phyloP scores from a whole-genome alignment of 2,329 filamentous ascomycete species.

The Pyrenophora tritici-repentis region DNA sequence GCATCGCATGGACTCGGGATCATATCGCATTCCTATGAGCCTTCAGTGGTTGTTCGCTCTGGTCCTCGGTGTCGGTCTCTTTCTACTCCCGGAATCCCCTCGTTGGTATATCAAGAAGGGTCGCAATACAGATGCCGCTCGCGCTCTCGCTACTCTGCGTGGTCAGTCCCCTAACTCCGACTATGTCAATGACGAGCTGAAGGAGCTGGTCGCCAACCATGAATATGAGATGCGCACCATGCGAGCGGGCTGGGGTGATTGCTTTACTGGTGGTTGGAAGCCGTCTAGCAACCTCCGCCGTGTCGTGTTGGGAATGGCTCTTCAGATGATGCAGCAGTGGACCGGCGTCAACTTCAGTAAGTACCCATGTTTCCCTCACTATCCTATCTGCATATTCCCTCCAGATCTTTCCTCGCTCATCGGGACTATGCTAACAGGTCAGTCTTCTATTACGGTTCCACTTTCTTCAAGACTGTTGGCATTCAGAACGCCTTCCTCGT shows the following conservation, averaged over 20 bases:
- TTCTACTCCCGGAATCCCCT: slow-evolving; percentile 82
- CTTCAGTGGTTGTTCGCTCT: slow-evolving; percentile 82
- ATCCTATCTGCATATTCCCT: too few relatives aligned
- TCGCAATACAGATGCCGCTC: slow-evolving; percentile 66
- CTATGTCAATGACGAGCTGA: slow-evolving; percentile 77
- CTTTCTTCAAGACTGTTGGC: slow-evolving; percentile 79
- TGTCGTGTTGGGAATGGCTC: slow-evolving; percentile 53
- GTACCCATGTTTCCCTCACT: not conserved
- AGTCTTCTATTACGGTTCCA: slow-evolving; percentile 64
- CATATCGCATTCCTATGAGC: slow-evolving; percentile 76
- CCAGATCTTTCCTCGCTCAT: too few relatives aligned
- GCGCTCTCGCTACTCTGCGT: slow-evolving; percentile 69
- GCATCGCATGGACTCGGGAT: slow-evolving; percentile 63
- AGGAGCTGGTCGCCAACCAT: slow-evolving; percentile 87
- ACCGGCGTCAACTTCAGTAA: slow-evolving; percentile 82
- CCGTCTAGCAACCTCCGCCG: slow-evolving; percentile 58
- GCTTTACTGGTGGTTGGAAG: slow-evolving; percentile 62
- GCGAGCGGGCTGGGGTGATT: slow-evolving; percentile 69
- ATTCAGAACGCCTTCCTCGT: slow-evolving; percentile 82
- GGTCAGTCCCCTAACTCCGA: slow-evolving; percentile 74
- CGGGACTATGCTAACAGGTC: not conserved
- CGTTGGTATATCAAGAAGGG: slow-evolving; percentile 84
- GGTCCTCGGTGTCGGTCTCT: slow-evolving; percentile 72
- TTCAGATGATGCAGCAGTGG: slow-evolving; percentile 62
- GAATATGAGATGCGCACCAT: slow-evolving; percentile 69